Percentiles rank a stretch among this genome's conserved stretches.
Conservation (phyloP, 345 rosid species). For the Sonneratia alba region DNA sequence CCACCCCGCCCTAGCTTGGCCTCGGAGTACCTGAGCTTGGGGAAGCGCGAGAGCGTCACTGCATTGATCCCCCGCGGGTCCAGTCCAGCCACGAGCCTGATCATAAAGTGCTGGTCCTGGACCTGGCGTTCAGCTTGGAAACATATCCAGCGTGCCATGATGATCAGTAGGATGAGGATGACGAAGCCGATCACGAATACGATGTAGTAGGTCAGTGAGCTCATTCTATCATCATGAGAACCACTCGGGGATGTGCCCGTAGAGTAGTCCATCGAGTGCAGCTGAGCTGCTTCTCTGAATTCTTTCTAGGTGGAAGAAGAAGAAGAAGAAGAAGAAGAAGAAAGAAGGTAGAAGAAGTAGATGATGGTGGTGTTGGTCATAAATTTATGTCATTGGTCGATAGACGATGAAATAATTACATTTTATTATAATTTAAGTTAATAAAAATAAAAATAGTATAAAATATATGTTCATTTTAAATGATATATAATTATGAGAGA, state of each 20-base stretch:
- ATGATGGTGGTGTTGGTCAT: no score
- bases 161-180: conserved; percentile 10
- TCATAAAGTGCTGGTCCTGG: neutral
- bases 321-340: no score
- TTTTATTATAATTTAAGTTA: no score
- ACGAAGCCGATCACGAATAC: conserved; percentile 10
- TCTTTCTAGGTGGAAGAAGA: no score
- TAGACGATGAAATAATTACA: no score
- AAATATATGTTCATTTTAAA: no score
- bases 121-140: neutral
- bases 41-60: conserved; percentile 10
- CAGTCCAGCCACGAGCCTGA: no score
- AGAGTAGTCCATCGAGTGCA: neutral
- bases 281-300: no score
- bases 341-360: no score
- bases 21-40: conserved; percentile 10
- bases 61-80: conserved; percentile 8
- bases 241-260: neutral
- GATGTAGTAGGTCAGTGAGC: conserved; percentile 5
- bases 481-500: no score
- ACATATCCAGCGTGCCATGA: conserved; percentile 6
- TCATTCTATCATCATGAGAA: neutral
- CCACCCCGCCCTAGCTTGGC: neutral
- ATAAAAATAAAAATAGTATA: no score
- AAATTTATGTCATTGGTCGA: no score